Percentiles rank a stretch among this genome's conserved stretches.
These are phyloP conservation scores for Colletotrichum limetticola DNA, from an alignment of 2,329 filamentous ascomycete species.

Conservation along the genomic window DNA sequence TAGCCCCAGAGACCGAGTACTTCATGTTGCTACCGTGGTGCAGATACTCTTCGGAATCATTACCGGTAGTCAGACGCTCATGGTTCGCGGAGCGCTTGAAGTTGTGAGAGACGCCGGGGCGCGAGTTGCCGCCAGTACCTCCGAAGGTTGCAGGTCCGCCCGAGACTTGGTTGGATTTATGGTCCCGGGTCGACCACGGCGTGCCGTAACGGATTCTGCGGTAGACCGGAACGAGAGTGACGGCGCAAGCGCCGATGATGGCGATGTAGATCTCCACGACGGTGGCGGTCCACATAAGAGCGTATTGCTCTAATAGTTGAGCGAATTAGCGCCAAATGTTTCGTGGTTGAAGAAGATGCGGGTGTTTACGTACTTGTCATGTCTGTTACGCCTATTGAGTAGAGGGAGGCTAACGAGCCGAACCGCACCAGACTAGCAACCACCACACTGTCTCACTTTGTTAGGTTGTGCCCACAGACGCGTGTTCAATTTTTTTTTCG, in stretches of 20 bases:
- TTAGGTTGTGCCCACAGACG: not conserved
- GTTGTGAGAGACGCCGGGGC: not conserved
- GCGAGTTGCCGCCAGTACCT: not conserved
- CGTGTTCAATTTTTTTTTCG: not conserved
- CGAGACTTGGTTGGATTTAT: slow-evolving; percentile 19
- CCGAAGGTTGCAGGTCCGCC: not conserved
- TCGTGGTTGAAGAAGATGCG: not conserved
- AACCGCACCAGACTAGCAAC: slow-evolving; percentile 20
- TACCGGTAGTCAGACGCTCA: slow-evolving; percentile 6
- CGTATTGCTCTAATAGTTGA: slow-evolving; percentile 8
- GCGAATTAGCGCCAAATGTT: not conserved
- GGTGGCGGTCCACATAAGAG: slow-evolving; percentile 23
- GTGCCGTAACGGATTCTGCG: slow-evolving; percentile 22
- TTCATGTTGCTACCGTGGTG: slow-evolving; percentile 6
- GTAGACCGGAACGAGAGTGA: slow-evolving; percentile 17
- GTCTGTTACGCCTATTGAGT: slow-evolving; percentile 10
- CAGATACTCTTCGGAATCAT: slow-evolving; percentile 20
- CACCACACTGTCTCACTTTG: not conserved
- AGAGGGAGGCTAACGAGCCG: slow-evolving; percentile 17
- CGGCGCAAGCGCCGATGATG: slow-evolving; percentile 19
- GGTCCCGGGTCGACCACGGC: slow-evolving; percentile 13
- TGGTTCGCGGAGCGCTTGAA: slow-evolving; percentile 21
- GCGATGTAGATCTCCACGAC: slow-evolving; percentile 21
- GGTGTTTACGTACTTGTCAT: slow-evolving; percentile 6
- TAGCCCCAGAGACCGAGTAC: slow-evolving; percentile 5